These are phyloP conservation scores for Kluyveromyces nonfermentans DNA, from an alignment of 805 yeast species.

Conservation along the genomic window DNA sequence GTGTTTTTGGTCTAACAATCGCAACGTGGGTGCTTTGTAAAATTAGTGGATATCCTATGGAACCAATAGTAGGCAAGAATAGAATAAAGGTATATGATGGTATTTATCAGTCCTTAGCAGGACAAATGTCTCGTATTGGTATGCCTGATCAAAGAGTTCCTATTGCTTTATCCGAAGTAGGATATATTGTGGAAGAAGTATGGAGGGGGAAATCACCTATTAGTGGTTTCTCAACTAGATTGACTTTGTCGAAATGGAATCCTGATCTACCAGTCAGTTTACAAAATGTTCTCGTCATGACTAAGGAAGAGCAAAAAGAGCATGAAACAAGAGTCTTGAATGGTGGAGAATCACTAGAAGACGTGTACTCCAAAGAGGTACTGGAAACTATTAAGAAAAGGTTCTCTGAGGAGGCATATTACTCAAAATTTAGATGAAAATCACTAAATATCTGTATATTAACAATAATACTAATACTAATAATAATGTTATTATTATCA, in stretches of 20 bases:
- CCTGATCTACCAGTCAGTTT: slow-evolving; percentile 51
- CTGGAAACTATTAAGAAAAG: slow-evolving; percentile 49
- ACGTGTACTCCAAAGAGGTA: slow-evolving; percentile 55
- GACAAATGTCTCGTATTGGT: slow-evolving; percentile 76
- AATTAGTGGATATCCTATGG: slow-evolving; percentile 82
- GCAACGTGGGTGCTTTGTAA: slow-evolving; percentile 75
- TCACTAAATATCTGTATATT: background rate
- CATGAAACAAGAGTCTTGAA: slow-evolving; percentile 72
- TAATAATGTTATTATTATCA: too few relatives aligned
- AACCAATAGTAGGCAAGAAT: slow-evolving; percentile 84
- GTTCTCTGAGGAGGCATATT: slow-evolving; percentile 67
- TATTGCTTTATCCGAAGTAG: slow-evolving; percentile 59
- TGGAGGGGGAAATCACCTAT: slow-evolving; percentile 88
- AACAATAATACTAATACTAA: background rate
- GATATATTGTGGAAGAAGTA: slow-evolving; percentile 81
- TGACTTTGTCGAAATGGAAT: slow-evolving; percentile 81
- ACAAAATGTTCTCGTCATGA: slow-evolving; percentile 80
- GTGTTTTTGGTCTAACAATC: slow-evolving; percentile 84
- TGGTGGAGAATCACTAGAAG: slow-evolving; percentile 53
- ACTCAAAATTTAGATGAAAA: slow-evolving; percentile 42
- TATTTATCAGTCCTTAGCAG: slow-evolving; percentile 72
- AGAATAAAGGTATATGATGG: slow-evolving; percentile 80
- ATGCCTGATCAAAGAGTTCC: slow-evolving; percentile 68
- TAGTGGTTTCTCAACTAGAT: slow-evolving; percentile 69
- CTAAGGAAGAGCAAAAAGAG: slow-evolving; percentile 71